Percentiles rank a stretch among this genome's conserved stretches.
Evolutionary conservation across 148 eudicot genomes (phyloP).

Genomic region (Chenopodium berlandieri): DNA sequence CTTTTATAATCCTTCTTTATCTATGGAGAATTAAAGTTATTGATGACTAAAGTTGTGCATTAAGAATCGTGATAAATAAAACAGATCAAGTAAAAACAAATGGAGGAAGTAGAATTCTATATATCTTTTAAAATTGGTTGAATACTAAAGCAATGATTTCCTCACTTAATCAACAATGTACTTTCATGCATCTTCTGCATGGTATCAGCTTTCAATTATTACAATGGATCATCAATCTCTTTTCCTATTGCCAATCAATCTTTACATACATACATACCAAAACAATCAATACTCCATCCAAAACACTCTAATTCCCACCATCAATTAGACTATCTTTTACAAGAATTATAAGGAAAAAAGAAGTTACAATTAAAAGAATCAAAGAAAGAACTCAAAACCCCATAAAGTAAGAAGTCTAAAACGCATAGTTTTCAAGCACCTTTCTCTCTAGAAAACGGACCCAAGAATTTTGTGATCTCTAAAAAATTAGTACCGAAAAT

Average conservation of each 20-base stretch:
- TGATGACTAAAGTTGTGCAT: no score
- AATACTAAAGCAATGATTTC: no score
- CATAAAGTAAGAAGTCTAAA: constrained; percentile 24
- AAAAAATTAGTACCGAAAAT: constrained; percentile 1
- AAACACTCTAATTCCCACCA: not conserved
- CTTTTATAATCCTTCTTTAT: no score
- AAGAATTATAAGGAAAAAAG: not conserved
- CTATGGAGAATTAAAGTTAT: no score
- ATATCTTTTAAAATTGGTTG: no score
- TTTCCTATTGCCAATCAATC: not conserved
- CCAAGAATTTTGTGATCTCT: constrained; percentile 24
- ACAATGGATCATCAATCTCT: not conserved
- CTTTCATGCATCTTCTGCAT: constrained; percentile 12
- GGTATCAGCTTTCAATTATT: not conserved
- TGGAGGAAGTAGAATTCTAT: no score
- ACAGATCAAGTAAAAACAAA: no score
- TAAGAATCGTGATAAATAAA: no score
- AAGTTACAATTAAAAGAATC: constrained; percentile 13
- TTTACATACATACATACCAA: not conserved
- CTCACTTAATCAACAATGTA: no score
- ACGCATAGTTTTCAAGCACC: constrained; percentile 17
- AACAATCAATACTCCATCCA: not conserved
- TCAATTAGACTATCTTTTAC: not conserved
- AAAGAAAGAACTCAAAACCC: constrained; percentile 20
- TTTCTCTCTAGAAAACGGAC: constrained; percentile 13